Percentiles rank a stretch among this genome's conserved stretches.
These are phyloP conservation scores for Botrytis aclada DNA, from an alignment of 2,329 filamentous ascomycete genomes.

Conservation along the genomic window DNA sequence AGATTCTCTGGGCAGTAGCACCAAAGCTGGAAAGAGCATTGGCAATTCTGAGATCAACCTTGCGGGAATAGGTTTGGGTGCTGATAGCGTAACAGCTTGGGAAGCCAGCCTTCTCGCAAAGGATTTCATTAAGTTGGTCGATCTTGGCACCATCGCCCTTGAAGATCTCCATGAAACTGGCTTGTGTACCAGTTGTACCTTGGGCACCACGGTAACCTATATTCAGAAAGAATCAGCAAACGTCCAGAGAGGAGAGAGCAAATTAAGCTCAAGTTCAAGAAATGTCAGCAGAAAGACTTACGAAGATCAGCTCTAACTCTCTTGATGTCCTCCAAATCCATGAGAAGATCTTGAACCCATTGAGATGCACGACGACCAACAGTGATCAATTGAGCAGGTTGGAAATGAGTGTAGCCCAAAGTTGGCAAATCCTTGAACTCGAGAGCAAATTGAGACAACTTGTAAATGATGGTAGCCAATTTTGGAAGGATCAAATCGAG, in stretches of 20 bases:
- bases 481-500: slow-evolving; percentile 75
- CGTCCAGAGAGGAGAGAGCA: neutral
- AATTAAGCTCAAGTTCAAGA: neutral
- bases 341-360: slow-evolving; percentile 70
- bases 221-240: neutral
- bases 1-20: slow-evolving; percentile 73
- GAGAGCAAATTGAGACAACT: slow-evolving; percentile 68
- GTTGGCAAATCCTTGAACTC: slow-evolving; percentile 70
- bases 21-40: slow-evolving; percentile 79
- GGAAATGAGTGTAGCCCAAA: slow-evolving; percentile 73
- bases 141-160: slow-evolving; percentile 50
- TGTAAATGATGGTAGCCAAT: slow-evolving; percentile 73
- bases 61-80: slow-evolving; percentile 71
- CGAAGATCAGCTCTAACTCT: slow-evolving; percentile 54
- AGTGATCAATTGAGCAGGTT: slow-evolving; percentile 52
- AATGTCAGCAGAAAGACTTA: neutral
- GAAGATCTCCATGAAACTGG: slow-evolving; percentile 45
- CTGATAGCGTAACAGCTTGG: slow-evolving; percentile 47
- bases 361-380: slow-evolving; percentile 50
- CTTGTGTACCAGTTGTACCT: slow-evolving; percentile 50
- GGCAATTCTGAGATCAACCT: slow-evolving; percentile 76
- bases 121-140: slow-evolving; percentile 52
- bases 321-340: slow-evolving; percentile 74
- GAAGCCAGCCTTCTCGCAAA: slow-evolving; percentile 57
- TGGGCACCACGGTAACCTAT: slow-evolving; percentile 63